Evolutionary conservation across 1,284 basidiomycete genomes (phyloP), one percentile per base, ranked within the genome.

Genomic region (Ustilago trichophora): DNA sequence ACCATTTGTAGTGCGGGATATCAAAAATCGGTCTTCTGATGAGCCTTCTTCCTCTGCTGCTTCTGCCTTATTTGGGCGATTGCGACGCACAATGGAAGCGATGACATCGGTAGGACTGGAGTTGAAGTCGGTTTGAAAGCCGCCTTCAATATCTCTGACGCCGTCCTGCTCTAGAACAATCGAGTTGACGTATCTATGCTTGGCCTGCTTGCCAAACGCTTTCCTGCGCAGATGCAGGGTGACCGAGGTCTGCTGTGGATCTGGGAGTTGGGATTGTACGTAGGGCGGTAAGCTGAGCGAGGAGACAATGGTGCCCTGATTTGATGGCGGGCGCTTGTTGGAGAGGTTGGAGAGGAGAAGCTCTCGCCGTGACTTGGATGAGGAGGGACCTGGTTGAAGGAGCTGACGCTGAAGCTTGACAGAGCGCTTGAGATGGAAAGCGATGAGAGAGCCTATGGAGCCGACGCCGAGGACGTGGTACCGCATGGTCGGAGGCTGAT

Each of bases 401-500:
- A 57, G 60, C 32, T 57, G 41, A 6, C 67, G 66, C 26, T 66
- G 67, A 10, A 65, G 54, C 32, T 67, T 58, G 36, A 70, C 34
- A 9, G 73, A 56, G 12, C 73, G 63, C 51, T 65, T 70, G 43
- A 79, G 51, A 38, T 81, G 79, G 43, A 76, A 73, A 18, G 76
- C 77, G 22, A 81, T 55, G 19, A 81, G 66, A 15, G 77, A 68
- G 45, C 79, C 79, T 29, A 80, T 72, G 27, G 75, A 68, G 31
- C 79, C 79, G 8, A 79, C 73, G 38, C 79, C 79, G 4, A 80
- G 54, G 42, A 81, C 67, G 52, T 81, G 79, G 47, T 78, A 77
- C 11, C 76, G 69, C 79, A 80, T 80, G 38, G 24, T 38, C 4
- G 45, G 25, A 3, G 33, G 26, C n/a, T 27, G 19, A 26, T 22